Evolutionary conservation across 192 early-diverging fungal genomes (phyloP).

Genomic region (Coemansia sp.): DNA sequence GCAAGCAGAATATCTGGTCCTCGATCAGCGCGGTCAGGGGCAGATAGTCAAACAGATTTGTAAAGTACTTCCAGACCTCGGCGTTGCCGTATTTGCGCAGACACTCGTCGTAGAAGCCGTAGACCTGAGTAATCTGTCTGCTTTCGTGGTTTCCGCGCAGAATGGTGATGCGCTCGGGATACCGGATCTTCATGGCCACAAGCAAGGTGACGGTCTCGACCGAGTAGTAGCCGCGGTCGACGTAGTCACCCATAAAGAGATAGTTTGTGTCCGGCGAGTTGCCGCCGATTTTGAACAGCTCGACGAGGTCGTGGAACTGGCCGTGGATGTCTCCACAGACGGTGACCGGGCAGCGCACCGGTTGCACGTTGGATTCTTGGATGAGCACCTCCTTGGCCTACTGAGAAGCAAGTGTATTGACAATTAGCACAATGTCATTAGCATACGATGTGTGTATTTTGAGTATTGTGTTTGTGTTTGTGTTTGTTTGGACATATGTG

Average conservation of each 20-base stretch:
- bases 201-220: conserved; percentile 98
- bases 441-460: background rate
- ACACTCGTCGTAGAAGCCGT: conserved; percentile 99
- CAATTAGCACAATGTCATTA: background rate
- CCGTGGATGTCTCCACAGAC: conserved; percentile 99
- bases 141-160: conserved; percentile 99
- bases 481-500: background rate
- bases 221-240: conserved; percentile 97
- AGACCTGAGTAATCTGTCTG: conserved; percentile 98
- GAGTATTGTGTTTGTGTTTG: background rate
- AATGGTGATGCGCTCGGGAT: conserved; percentile 90
- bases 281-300: conserved; percentile 96
- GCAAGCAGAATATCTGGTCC: conserved; percentile 97
- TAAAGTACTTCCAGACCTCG: conserved; percentile 98
- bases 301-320: conserved; percentile 98
- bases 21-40: conserved; percentile 96
- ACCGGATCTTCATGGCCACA: conserved; percentile 92
- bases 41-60: conserved; percentile 97
- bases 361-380: conserved; percentile 97
- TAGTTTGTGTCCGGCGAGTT: conserved; percentile 97
- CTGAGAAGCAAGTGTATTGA: background rate
- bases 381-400: conserved; percentile 95
- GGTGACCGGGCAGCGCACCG: conserved; percentile 96
- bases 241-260: conserved; percentile 99
- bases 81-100: conserved; percentile 97